These are phyloP conservation scores for Hortaea sp. DNA, from an alignment of 2,329 filamentous ascomycete species.

Conservation along the genomic window DNA sequence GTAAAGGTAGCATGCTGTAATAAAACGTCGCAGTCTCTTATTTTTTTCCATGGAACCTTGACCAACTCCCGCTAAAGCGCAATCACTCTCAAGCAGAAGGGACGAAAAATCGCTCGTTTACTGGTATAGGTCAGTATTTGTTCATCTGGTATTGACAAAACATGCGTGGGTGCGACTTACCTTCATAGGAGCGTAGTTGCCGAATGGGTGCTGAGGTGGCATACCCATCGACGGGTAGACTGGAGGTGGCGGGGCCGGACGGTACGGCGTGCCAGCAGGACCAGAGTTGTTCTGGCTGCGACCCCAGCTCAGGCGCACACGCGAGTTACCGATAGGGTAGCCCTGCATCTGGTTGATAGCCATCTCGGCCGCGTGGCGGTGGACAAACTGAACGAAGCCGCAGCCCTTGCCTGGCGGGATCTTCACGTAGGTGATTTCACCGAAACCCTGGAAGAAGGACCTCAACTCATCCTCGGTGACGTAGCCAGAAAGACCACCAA, in stretches of 20 bases:
- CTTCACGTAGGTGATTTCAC: slow-evolving; percentile 99
- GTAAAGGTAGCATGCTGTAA: background rate
- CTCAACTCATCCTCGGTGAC: slow-evolving; percentile 99
- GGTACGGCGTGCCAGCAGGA: slow-evolving; percentile 88
- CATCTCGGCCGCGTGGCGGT: slow-evolving; percentile 98
- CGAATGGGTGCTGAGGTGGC: slow-evolving; percentile 53
- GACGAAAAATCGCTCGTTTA: slow-evolving; percentile 26
- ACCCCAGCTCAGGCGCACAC: slow-evolving; percentile 94
- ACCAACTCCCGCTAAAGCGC: slow-evolving; percentile 33
- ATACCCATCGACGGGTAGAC: slow-evolving; percentile 58
- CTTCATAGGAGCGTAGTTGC: slow-evolving; percentile 59
- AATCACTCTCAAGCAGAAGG: slow-evolving; percentile 30
- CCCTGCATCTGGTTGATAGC: slow-evolving; percentile 99
- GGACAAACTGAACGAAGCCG: slow-evolving; percentile 97
- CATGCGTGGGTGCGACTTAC: slow-evolving; percentile 27
- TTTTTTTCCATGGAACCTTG: slow-evolving; percentile 8
- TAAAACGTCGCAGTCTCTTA: background rate
- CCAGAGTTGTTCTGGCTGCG: slow-evolving; percentile 99
- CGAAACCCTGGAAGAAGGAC: slow-evolving; percentile 99
- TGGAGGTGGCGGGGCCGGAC: slow-evolving; percentile 75
- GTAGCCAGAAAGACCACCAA: slow-evolving; percentile 92
- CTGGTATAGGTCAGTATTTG: slow-evolving; percentile 6
- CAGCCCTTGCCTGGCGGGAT: slow-evolving; percentile 98
- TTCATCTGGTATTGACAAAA: background rate
- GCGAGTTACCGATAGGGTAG: slow-evolving; percentile 97